Conservation (phyloP, 768 basidiomycete genomes). For the Lentinula aciculospora region DNA sequence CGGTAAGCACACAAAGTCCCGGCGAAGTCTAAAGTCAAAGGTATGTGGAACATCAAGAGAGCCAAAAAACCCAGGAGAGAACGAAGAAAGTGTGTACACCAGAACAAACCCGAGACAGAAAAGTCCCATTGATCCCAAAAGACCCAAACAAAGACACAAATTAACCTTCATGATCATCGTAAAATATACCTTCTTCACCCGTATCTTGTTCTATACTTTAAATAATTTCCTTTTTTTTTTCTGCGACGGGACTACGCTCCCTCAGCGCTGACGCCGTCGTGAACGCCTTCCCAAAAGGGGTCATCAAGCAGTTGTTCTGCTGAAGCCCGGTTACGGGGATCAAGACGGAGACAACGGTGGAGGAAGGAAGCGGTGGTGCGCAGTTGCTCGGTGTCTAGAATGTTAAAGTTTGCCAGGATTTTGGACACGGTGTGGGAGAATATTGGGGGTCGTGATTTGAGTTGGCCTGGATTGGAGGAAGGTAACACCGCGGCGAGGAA, state of each 20-base stretch:
- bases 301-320: conserved; percentile 19
- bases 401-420: conserved; percentile 12
- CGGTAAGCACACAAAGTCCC: no score
- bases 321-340: conserved; percentile 18
- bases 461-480: conserved; percentile 10
- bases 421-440: conserved; percentile 11
- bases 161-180: background rate
- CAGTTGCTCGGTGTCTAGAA: conserved; percentile 11
- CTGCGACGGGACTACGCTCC: background rate
- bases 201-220: background rate
- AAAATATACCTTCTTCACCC: background rate
- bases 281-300: conserved; percentile 7
- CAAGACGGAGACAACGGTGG: conserved; percentile 16
- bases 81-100: no score
- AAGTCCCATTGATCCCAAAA: no score
- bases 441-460: conserved; percentile 12
- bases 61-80: no score
- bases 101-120: no score
- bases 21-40: no score
- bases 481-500: background rate
- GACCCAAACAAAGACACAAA: background rate
- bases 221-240: background rate
- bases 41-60: no score
- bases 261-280: background rate
- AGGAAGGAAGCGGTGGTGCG: conserved; percentile 13